phyloP scores from a whole-genome alignment of 2,329 filamentous ascomycete genomes.

The Sporothrix inflata region DNA sequence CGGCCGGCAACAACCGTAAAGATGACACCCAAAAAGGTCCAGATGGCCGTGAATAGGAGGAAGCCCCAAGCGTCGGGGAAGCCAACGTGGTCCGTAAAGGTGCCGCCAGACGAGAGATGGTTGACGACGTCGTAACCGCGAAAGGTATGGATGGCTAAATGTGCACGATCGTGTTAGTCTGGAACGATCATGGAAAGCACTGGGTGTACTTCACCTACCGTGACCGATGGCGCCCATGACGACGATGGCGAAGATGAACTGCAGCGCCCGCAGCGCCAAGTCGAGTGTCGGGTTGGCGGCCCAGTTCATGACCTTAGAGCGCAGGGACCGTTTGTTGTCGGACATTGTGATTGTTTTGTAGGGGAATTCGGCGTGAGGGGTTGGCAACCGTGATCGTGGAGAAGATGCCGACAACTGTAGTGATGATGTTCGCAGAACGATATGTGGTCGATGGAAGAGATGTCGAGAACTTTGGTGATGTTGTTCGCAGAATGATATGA shows the following conservation, averaged over 20 bases:
- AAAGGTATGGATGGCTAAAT: background rate
- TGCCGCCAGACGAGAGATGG: no score
- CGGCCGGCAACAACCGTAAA: background rate
- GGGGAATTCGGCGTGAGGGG: no score
- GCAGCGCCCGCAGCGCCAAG: background rate
- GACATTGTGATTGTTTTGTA: background rate
- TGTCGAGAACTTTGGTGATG: no score
- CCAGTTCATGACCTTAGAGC: background rate
- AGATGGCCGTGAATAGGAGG: slow-evolving; percentile 4
- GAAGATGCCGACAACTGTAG: background rate
- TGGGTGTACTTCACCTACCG: no score
- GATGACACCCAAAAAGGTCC: background rate
- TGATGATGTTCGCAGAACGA: no score
- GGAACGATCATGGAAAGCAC: no score
- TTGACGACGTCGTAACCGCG: background rate
- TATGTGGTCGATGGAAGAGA: no score
- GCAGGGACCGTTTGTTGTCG: background rate
- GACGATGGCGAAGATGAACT: slow-evolving; percentile 1
- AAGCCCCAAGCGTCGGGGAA: slow-evolving; percentile 12
- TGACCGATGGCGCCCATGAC: background rate
- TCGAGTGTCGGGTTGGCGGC: background rate
- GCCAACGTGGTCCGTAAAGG: background rate
- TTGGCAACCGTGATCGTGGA: no score
- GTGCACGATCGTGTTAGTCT: no score
- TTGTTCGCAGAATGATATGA: no score